Evolutionary conservation across 2,329 filamentous ascomycete species (phyloP), one percentile per base, ranked within the genome.

Genomic region (Monilinia polystroma): DNA sequence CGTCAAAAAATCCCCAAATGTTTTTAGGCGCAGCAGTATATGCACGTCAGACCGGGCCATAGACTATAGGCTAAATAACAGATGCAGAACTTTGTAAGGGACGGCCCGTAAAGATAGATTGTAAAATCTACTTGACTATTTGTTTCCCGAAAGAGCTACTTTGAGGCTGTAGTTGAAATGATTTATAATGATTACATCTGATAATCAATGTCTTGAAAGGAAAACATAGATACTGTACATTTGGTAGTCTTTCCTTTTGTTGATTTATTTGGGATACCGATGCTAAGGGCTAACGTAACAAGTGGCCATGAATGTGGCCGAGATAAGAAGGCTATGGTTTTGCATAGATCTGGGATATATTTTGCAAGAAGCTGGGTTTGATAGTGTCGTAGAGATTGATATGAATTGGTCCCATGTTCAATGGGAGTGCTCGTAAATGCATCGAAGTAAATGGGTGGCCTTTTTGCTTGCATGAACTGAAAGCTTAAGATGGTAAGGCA

Each of bases 41-140:
- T 64, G 63, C 63, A 64, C 63, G 59, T 53, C 59, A 63, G 47
- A 63, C 47, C 52, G 51, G 45, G 43, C 29, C 20, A 26, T 8
- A 23, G 35, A 49, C 12, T 59, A 26, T 23, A 16, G 6, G 53
- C 52, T 64, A 51, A 57, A 38, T 53, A 41, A 41, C 51, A n/a
- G 29, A 20, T 56, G 51, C 52, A 45, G 20, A 56, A 64, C 11
- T 45, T 43, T 49, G 20, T 23, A 47, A 60, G 43, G 20, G 12
- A 60, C 29, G 45, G 12, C 23, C 57, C 43, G 43, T 49, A 59
- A 59, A 29, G 57, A 43, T 49, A 59, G 3, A 59, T 35, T 14
- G 20, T 38, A 8, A 49, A 23, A 23, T 49, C 16, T n/a, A 11
- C n/a, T 35, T 60, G 29, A 2, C 35, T 23, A 49, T 12, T n/a